Conservation (phyloP, 805 yeast genomes). For the Monosporozyma solicola region DNA sequence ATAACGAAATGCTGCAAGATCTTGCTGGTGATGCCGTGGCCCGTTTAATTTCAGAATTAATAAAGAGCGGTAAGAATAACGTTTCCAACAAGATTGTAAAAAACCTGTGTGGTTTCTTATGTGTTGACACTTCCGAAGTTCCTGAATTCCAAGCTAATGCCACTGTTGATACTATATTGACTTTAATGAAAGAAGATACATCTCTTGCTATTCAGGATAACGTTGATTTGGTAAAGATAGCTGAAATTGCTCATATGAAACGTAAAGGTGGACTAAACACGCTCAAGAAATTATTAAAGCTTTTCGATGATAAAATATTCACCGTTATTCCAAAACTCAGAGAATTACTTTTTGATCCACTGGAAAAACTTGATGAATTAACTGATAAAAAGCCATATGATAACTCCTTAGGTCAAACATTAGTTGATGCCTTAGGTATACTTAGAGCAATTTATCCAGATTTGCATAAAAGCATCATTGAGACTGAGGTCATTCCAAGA, state of each 20-base stretch:
- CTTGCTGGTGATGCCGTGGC: constrained; percentile 67
- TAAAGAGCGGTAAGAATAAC: constrained; percentile 47
- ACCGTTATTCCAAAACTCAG: constrained; percentile 56
- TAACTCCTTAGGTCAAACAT: constrained; percentile 56
- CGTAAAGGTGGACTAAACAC: constrained; percentile 77
- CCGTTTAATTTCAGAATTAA: constrained; percentile 50
- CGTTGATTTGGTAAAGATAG: constrained; percentile 50
- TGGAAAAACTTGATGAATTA: constrained; percentile 33
- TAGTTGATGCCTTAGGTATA: constrained; percentile 82
- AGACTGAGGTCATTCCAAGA: constrained; percentile 39
- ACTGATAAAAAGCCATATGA: constrained; percentile 20
- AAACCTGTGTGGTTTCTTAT: constrained; percentile 83
- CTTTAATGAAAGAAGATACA: constrained; percentile 72
- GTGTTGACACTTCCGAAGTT: constrained; percentile 93
- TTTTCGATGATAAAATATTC: constrained; percentile 49
- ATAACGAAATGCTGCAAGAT: constrained; percentile 52
- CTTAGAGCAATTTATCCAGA: constrained; percentile 63
- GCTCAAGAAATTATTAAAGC: constrained; percentile 47
- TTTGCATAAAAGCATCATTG: constrained; percentile 41
- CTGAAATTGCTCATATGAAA: constrained; percentile 68
- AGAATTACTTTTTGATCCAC: constrained; percentile 56
- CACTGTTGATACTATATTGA: constrained; percentile 46
- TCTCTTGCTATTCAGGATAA: constrained; percentile 52
- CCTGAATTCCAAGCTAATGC: constrained; percentile 78
- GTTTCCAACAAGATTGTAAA: constrained; percentile 85